phyloP scores from a whole-genome alignment of 257 asterid species.

The Petunia axillaris region DNA sequence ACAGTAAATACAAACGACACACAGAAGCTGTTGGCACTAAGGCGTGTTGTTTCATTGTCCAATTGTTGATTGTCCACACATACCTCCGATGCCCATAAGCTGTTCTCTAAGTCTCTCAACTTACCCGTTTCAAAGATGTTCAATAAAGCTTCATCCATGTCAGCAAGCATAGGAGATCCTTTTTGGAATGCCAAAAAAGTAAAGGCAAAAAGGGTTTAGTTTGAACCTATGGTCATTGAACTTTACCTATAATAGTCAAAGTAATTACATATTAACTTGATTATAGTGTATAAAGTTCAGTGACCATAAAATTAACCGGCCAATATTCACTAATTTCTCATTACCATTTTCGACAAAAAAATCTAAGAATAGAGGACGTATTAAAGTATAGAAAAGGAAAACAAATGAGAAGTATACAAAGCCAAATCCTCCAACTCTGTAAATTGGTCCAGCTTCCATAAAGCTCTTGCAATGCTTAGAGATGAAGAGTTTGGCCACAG shows the following conservation, averaged over 20 bases:
- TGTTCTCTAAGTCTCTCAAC: slow-evolving; percentile 38
- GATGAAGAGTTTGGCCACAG: slow-evolving; percentile 40
- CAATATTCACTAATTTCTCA: not conserved
- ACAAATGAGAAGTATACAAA: slow-evolving; percentile 31
- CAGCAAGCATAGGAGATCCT: slow-evolving; percentile 42
- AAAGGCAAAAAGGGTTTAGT: not conserved
- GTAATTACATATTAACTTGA: no score
- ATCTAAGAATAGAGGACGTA: no score
- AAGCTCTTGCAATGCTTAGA: slow-evolving; percentile 51
- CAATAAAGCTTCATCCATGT: slow-evolving; percentile 19
- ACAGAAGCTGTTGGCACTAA: slow-evolving; percentile 40
- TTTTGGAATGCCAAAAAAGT: slow-evolving; percentile 44
- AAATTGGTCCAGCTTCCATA: slow-evolving; percentile 42
- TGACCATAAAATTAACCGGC: not conserved
- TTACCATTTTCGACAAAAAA: no score
- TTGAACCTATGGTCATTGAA: not conserved
- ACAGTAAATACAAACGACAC: slow-evolving; percentile 41
- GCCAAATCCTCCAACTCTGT: slow-evolving; percentile 51
- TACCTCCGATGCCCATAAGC: slow-evolving; percentile 32
- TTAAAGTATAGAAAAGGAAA: no score
- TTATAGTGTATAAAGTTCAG: no score
- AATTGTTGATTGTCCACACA: slow-evolving; percentile 37
- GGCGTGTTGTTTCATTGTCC: slow-evolving; percentile 35
- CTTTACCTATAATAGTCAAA: no score
- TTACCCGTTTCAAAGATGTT: slow-evolving; percentile 38